phyloP scores from a whole-genome alignment of 306 rosid genomes.

The Spatholobus suberectus region DNA sequence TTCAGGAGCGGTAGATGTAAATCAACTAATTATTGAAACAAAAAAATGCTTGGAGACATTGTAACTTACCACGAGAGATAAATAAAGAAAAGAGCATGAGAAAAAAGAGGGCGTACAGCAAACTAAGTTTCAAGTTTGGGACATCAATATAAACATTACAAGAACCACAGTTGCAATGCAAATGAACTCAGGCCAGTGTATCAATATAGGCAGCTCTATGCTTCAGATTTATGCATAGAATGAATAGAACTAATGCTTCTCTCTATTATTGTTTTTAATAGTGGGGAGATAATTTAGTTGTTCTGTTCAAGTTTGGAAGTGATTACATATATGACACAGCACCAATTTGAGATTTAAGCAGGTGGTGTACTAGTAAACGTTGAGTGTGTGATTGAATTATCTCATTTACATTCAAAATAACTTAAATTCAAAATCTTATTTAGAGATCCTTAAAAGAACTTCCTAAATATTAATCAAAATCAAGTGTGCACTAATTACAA shows the following conservation, averaged over 20 bases:
- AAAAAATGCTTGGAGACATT: background rate
- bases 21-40: background rate
- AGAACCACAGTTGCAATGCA: slow-evolving; percentile 1
- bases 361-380: slow-evolving; percentile 1
- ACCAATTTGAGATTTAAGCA: background rate
- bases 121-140: background rate
- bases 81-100: background rate
- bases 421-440: background rate
- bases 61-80: background rate
- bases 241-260: slow-evolving; percentile 22
- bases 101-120: background rate
- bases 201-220: background rate
- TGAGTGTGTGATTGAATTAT: background rate
- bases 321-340: background rate
- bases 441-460: background rate
- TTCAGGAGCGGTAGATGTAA: background rate
- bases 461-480: background rate
- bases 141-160: background rate
- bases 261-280: background rate
- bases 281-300: slow-evolving; percentile 1
- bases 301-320: slow-evolving; percentile 15
- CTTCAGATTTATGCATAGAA: background rate
- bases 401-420: background rate
- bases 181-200: slow-evolving; percentile 24
- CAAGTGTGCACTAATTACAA: slow-evolving; percentile 5